Evolutionary conservation across 108 stramenopile species (phyloP).

Genomic region (Cyclotella baltica): DNA sequence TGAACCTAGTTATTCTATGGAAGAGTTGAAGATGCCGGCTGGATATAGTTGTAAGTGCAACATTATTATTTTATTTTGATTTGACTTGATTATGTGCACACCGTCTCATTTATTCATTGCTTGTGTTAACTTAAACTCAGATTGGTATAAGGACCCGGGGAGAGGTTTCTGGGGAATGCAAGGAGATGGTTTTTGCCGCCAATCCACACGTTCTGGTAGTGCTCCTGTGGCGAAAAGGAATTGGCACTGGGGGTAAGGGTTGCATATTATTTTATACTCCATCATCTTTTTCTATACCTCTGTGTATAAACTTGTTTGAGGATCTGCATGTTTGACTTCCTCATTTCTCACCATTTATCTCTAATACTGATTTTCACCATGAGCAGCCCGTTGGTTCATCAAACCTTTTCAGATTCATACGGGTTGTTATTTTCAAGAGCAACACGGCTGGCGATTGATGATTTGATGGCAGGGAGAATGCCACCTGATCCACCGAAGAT

Average conservation of each 20-base stretch:
- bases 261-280: too few relatives aligned
- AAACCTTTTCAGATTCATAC: conserved; percentile 7
- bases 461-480: conserved; percentile 4
- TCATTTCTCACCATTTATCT: too few relatives aligned
- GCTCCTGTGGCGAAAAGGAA: conserved; percentile 14
- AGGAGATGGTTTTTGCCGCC: conserved; percentile 12
- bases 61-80: background rate
- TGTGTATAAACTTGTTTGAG: too few relatives aligned
- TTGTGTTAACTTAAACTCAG: background rate
- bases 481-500: conserved; percentile 7
- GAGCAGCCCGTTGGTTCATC: conserved; percentile 13
- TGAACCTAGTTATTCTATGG: background rate
- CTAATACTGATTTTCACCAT: too few relatives aligned
- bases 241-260: conserved; percentile 29
- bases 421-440: conserved; percentile 16
- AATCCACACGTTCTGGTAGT: conserved; percentile 16
- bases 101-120: background rate
- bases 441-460: conserved; percentile 13
- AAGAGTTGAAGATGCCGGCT: background rate
- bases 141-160: conserved; percentile 6
- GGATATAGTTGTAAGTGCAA: conserved; percentile 1
- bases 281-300: too few relatives aligned
- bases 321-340: too few relatives aligned
- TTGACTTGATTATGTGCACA: too few relatives aligned
- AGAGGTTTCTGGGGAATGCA: conserved; percentile 26